Evolutionary conservation across 2,329 filamentous ascomycete species (phyloP).

Genomic region (Exophiala bonariae): DNA sequence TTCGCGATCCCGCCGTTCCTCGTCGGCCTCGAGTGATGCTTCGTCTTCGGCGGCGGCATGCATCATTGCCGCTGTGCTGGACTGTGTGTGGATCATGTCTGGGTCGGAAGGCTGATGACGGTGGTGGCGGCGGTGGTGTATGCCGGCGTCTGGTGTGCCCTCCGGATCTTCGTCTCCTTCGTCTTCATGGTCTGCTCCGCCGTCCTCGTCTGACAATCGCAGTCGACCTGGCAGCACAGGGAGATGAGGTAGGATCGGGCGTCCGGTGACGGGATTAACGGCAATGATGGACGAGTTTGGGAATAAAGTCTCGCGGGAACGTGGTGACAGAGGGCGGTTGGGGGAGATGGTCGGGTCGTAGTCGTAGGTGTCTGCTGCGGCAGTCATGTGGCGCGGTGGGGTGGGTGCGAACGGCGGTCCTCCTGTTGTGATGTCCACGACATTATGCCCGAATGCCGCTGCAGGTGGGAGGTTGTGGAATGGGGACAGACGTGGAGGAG

Average conservation of each 20-base stretch:
- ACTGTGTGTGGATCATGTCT: constrained; percentile 10
- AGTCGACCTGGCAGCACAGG: constrained; percentile 41
- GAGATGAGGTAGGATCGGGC: constrained; percentile 31
- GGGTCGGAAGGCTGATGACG: background rate
- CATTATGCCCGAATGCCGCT: constrained; percentile 8
- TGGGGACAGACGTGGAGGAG: constrained; percentile 15
- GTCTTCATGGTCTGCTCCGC: constrained; percentile 26
- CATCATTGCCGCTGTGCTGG: constrained; percentile 28
- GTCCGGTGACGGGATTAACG: constrained; percentile 25
- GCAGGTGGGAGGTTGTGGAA: constrained; percentile 7
- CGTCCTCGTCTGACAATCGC: constrained; percentile 40
- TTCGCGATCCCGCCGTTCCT: constrained; percentile 20
- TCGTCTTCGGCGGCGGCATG: constrained; percentile 28
- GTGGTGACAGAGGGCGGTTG: constrained; percentile 21
- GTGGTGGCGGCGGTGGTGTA: constrained; percentile 8
- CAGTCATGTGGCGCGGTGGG: constrained; percentile 2
- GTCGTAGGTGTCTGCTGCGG: constrained; percentile 16
- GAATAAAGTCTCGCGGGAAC: constrained; percentile 20
- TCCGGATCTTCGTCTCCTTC: constrained; percentile 41
- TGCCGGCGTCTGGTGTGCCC: constrained; percentile 41
- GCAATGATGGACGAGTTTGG: constrained; percentile 26
- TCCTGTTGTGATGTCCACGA: background rate
- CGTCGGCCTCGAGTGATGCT: constrained; percentile 11
- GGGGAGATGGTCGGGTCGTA: constrained; percentile 26
- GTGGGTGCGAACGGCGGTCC: background rate